Conservation (phyloP, 176 grass and related monocot species). For the Oryza meridionalis region DNA sequence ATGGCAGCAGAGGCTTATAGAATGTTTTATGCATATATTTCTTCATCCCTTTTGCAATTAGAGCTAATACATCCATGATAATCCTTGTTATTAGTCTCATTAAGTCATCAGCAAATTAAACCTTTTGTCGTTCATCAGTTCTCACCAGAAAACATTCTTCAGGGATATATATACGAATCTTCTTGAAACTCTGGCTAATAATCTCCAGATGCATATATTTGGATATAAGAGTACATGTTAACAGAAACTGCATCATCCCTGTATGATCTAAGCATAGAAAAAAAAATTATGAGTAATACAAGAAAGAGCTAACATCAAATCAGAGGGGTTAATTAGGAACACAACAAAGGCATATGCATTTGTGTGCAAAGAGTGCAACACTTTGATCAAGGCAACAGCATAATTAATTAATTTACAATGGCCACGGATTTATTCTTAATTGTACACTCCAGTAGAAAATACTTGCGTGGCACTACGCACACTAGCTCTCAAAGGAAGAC, state of each 20-base stretch:
- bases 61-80: neutral
- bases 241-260: neutral
- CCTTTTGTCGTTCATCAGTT: no score
- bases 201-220: neutral
- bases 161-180: neutral
- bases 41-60: neutral
- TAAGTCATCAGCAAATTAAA: neutral
- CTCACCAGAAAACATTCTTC: neutral
- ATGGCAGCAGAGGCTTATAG: neutral
- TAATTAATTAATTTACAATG: conserved; percentile 5
- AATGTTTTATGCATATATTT: neutral
- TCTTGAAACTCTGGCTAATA: neutral
- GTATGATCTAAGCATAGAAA: no score
- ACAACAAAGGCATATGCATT: neutral
- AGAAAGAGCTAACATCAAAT: neutral
- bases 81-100: neutral
- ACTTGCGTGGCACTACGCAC: neutral
- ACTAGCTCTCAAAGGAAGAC: neutral
- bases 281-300: no score
- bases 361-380: no score
- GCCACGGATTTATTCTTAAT: neutral
- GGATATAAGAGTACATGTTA: neutral
- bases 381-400: neutral
- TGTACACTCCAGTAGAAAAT: conserved; percentile 7
- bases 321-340: neutral